phyloP scores from a whole-genome alignment of 345 rosid species.

The Mangifera indica region DNA sequence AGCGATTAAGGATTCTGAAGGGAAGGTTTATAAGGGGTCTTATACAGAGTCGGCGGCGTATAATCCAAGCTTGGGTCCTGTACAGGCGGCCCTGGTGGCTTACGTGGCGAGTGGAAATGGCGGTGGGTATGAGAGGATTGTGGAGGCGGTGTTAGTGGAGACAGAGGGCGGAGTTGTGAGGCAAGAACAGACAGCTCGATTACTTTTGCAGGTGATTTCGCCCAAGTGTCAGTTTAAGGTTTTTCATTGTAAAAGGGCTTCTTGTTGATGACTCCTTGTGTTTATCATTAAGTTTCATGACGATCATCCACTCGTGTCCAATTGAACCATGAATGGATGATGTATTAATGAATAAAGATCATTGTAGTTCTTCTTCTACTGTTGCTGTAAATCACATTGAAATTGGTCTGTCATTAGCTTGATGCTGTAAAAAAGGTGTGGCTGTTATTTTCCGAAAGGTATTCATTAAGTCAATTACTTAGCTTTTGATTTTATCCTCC shows the following conservation, averaged over 20 bases:
- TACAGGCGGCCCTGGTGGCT: conserved; percentile 89
- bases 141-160: conserved; percentile 74
- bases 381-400: not conserved
- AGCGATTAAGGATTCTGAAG: conserved; percentile 68
- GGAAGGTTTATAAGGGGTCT: conserved; percentile 73
- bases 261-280: not conserved
- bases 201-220: conserved; percentile 59
- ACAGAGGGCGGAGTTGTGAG: conserved; percentile 57
- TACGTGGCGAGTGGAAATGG: conserved; percentile 62
- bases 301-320: not conserved
- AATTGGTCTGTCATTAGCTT: not conserved
- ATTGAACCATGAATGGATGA: not conserved
- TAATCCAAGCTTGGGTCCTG: conserved; percentile 93
- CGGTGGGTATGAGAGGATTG: conserved; percentile 71
- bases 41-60: conserved; percentile 93
- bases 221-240: conserved; percentile 70
- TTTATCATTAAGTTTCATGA: not conserved
- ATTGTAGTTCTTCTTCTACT: too few species aligned
- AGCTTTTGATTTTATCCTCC: not conserved
- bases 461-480: conserved; percentile 1
- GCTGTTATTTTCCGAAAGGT: not conserved
- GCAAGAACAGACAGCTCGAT: conserved; percentile 71
- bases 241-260: conserved; percentile 44
- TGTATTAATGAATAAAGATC: not conserved
- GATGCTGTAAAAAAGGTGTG: not conserved